A percentile compares a stretch with the other conserved stretches of the same genome.
These are phyloP conservation scores for Yamadazyma kanchanaburiensis DNA, from an alignment of 1,139 yeast species.

Conservation along the genomic window DNA sequence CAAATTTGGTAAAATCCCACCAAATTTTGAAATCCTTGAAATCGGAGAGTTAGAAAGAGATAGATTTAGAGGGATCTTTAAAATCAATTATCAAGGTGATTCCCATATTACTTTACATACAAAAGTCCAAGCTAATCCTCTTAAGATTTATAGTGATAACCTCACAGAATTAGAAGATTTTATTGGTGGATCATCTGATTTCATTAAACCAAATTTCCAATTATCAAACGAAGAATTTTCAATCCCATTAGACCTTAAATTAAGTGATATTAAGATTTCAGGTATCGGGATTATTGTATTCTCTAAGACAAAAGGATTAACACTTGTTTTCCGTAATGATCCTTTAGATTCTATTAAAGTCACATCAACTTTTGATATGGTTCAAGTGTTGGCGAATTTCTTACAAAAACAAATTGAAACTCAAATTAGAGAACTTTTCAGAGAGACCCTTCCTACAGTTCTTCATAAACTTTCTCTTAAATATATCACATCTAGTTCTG, in stretches of 20 bases:
- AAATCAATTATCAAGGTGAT: constrained; percentile 76
- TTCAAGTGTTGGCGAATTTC: constrained; percentile 77
- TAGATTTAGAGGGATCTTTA: constrained; percentile 81
- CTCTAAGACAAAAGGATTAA: constrained; percentile 76
- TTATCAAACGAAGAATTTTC: constrained; percentile 69
- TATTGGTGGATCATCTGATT: constrained; percentile 24
- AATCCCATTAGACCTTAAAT: constrained; percentile 72
- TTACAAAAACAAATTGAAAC: constrained; percentile 79
- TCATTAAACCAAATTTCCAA: constrained; percentile 65
- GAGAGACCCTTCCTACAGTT: constrained; percentile 81
- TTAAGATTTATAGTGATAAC: constrained; percentile 62
- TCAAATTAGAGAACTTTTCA: constrained; percentile 73
- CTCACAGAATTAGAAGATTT: constrained; percentile 38
- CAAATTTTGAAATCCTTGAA: constrained; percentile 76
- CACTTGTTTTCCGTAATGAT: constrained; percentile 84
- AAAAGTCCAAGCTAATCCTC: constrained; percentile 80
- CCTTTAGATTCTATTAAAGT: constrained; percentile 82
- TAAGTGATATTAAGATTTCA: constrained; percentile 68
- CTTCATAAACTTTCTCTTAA: constrained; percentile 72
- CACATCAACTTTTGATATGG: constrained; percentile 79
- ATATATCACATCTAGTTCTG: constrained; percentile 43
- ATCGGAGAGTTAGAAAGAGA: constrained; percentile 83
- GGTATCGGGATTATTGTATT: constrained; percentile 86
- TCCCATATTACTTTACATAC: constrained; percentile 78
- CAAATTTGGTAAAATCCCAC: constrained; percentile 75